A percentile compares a stretch with the other conserved stretches of the same genome.
phyloP scores from a whole-genome alignment of 371 early-diverging fungal genomes.

The Mortierella sp. region DNA sequence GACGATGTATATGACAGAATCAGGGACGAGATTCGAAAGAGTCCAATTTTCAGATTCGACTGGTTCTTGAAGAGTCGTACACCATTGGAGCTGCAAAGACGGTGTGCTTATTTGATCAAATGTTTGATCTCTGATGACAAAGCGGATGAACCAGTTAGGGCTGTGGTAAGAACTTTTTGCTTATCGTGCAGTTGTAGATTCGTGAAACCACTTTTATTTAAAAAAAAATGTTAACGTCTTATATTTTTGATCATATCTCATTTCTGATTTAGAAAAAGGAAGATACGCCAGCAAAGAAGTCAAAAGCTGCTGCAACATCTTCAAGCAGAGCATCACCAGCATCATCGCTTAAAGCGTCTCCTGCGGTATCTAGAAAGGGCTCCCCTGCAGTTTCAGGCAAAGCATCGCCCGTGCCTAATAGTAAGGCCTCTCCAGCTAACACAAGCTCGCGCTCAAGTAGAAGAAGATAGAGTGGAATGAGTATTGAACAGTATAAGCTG shows the following conservation, averaged over 20 bases:
- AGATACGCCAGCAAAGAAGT: constrained; percentile 33
- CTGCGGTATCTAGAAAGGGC: constrained; percentile 42
- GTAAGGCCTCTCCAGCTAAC: constrained; percentile 28
- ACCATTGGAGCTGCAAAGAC: constrained; percentile 80
- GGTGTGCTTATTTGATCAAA: constrained; percentile 84
- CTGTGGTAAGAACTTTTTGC: constrained; percentile 14
- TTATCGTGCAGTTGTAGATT: not conserved
- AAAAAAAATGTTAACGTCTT: not conserved
- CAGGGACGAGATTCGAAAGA: constrained; percentile 85
- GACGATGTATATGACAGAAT: constrained; percentile 95
- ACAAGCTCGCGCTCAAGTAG: constrained; percentile 47
- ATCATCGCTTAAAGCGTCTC: constrained; percentile 46
- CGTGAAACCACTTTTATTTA: not conserved
- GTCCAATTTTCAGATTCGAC: constrained; percentile 93
- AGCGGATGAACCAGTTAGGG: constrained; percentile 37
- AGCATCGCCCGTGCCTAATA: constrained; percentile 31
- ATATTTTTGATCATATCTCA: not conserved
- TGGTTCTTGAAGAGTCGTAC: constrained; percentile 98
- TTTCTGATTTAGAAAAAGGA: constrained; percentile 40
- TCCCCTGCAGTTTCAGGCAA: constrained; percentile 54
- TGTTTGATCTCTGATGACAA: constrained; percentile 73
- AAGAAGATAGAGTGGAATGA: constrained; percentile 18
- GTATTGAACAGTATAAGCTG: not conserved
- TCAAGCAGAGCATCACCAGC: constrained; percentile 47
- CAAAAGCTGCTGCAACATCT: constrained; percentile 26